phyloP scores from a whole-genome alignment of 345 rosid genomes.

The Citrus mangshanensis region DNA sequence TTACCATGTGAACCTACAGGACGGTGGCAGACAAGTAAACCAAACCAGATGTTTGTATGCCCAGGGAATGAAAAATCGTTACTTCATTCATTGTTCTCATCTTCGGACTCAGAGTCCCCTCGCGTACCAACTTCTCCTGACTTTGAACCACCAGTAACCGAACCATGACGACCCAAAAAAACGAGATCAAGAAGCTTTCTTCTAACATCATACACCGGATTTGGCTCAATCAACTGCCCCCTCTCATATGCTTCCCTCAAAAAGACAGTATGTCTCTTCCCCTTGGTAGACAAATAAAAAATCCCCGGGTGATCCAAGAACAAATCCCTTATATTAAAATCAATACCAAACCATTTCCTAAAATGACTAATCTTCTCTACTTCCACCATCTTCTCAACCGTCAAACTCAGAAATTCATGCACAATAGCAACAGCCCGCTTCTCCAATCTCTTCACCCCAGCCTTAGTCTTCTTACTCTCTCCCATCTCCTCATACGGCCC shows the following conservation, averaged over 20 bases:
- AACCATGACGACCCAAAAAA: constrained; percentile 56
- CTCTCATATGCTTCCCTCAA: constrained; percentile 88
- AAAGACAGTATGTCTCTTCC: constrained; percentile 77
- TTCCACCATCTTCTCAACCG: constrained; percentile 88
- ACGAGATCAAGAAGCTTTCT: constrained; percentile 87
- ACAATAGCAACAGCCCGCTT: constrained; percentile 73
- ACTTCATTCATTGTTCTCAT: constrained; percentile 12
- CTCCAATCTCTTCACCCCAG: constrained; percentile 49
- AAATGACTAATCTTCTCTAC: constrained; percentile 95
- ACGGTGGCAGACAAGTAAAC: background rate
- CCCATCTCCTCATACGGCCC: constrained; percentile 69
- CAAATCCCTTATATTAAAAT: constrained; percentile 77
- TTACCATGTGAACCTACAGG: background rate
- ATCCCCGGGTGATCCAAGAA: constrained; percentile 92
- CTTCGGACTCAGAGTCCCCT: constrained; percentile 19
- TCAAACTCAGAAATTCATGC: constrained; percentile 79
- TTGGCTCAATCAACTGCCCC: constrained; percentile 57
- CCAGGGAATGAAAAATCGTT: background rate
- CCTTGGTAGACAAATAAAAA: constrained; percentile 80
- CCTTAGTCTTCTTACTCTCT: constrained; percentile 47
- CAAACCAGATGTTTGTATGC: background rate
- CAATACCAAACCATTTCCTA: constrained; percentile 75
- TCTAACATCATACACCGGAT: constrained; percentile 65
- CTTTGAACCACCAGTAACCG: constrained; percentile 27
- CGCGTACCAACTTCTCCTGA: constrained; percentile 6